Conservation (phyloP, 768 basidiomycete genomes). For the Boletus vermiculosoides region DNA sequence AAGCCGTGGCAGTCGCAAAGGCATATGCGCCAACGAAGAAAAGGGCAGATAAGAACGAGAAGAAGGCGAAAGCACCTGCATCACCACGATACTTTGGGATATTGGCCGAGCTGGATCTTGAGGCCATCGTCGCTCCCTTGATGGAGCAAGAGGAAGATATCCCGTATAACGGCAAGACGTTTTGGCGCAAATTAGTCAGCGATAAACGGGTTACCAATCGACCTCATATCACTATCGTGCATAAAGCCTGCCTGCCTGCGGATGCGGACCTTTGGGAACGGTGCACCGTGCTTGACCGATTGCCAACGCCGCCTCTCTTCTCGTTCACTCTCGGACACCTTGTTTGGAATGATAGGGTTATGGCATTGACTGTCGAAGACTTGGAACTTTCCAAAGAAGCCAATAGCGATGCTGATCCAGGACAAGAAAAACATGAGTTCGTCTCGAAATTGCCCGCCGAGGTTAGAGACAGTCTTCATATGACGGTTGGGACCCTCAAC, state of each 20-base stretch:
- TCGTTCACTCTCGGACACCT: slow-evolving; percentile 58
- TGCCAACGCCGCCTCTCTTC: slow-evolving; percentile 50
- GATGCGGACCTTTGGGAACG: slow-evolving; percentile 44
- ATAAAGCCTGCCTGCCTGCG: slow-evolving; percentile 49
- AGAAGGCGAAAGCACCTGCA: slow-evolving; percentile 25
- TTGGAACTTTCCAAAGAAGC: slow-evolving; percentile 40
- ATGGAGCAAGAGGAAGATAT: slow-evolving; percentile 37
- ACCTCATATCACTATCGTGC: slow-evolving; percentile 89
- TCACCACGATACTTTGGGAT: slow-evolving; percentile 75
- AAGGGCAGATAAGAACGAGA: slow-evolving; percentile 11
- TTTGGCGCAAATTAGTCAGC: slow-evolving; percentile 51
- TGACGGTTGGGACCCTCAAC: slow-evolving; percentile 79
- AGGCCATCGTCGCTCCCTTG: slow-evolving; percentile 42
- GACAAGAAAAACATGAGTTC: slow-evolving; percentile 46
- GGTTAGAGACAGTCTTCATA: slow-evolving; percentile 59
- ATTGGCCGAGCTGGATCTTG: slow-evolving; percentile 68
- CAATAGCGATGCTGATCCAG: slow-evolving; percentile 27
- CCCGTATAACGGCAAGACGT: slow-evolving; percentile 31
- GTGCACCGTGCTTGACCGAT: slow-evolving; percentile 16
- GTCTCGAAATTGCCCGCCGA: slow-evolving; percentile 45
- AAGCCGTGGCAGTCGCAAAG: slow-evolving; percentile 39
- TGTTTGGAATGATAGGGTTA: slow-evolving; percentile 75
- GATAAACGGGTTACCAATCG: slow-evolving; percentile 48
- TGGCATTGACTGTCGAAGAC: slow-evolving; percentile 74
- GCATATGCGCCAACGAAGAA: slow-evolving; percentile 38